Evolutionary conservation across 805 yeast genomes (phyloP), one percentile per base, ranked within the genome.

Genomic region (Schizosaccharomyces octosporus): DNA sequence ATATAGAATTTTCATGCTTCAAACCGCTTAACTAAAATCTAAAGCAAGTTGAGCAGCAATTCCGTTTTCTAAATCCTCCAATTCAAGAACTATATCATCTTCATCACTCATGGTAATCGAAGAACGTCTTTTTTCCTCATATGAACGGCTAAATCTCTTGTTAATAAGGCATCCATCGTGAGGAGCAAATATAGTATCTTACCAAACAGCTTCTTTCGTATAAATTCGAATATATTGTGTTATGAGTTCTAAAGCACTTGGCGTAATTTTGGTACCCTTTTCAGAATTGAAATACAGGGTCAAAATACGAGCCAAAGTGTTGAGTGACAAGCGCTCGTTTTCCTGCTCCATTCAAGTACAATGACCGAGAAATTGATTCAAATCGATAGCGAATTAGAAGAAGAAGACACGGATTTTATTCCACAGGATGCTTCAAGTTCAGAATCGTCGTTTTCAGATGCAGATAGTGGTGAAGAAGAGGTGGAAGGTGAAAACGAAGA

Each of bases 301-400:
- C 60, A 57, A 19, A 57, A 57, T 57, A 17, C 60, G 60, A 19
- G 60, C 60, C 27, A 57, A 36, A 17, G 60, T 57, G 21, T 57
- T 41, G 27, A 41, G 42, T 13, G 60, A 41, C 42, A 57, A 24
- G n/a, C n/a, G 43, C 17, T 36, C 48, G 39, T 27, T 31, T 27
- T 57, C 60, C 42, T 57, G 27, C 42, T 36, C 60, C 43, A 57
- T 57, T 19, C 17, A 19, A 55, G n/a, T 36, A 19, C 24, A 19
- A 57, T 57, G 57, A 51, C 36, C n/a, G 57, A 51, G 36, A 51
- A 51, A 51, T 29, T 51, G 36, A 21, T 51, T 51, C 19, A 51
- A 17, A 24, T 29, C 36, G 57, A 29, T 17, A 17, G 7, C 13
- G 31, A 29, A 29, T 11, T 19, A 21, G 57, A 51, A 29, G 57